These are phyloP conservation scores for Kregervanrija fluxuum DNA, from an alignment of 805 yeast genomes.

Conservation along the genomic window DNA sequence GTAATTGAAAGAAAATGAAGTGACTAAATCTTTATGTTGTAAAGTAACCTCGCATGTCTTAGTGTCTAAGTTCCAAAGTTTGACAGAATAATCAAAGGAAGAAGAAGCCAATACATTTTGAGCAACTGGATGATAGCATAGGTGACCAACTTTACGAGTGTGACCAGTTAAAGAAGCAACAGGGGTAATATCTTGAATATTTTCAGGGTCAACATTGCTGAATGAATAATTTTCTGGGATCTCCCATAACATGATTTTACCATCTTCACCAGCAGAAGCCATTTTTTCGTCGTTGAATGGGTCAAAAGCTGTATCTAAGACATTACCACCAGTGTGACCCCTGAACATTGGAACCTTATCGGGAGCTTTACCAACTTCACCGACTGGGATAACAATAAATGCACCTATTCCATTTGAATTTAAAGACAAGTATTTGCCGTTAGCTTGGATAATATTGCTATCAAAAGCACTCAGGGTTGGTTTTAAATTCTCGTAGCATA, in stretches of 20 bases:
- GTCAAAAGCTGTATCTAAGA: slow-evolving; percentile 90
- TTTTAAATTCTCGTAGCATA: slow-evolving; percentile 66
- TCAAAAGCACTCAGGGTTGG: slow-evolving; percentile 94
- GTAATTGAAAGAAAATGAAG: slow-evolving; percentile 88
- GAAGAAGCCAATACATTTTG: slow-evolving; percentile 81
- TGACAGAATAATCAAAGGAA: slow-evolving; percentile 85
- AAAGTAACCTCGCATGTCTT: slow-evolving; percentile 67
- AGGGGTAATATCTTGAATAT: slow-evolving; percentile 65
- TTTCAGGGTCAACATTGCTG: slow-evolving; percentile 44
- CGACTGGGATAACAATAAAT: slow-evolving; percentile 84
- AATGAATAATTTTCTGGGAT: slow-evolving; percentile 79
- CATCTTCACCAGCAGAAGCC: slow-evolving; percentile 77
- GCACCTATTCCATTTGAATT: slow-evolving; percentile 97
- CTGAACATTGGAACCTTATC: slow-evolving; percentile 89
- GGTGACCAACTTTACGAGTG: slow-evolving; percentile 87
- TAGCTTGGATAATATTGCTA: slow-evolving; percentile 79
- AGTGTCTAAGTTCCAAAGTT: slow-evolving; percentile 80
- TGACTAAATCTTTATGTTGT: slow-evolving; percentile 82
- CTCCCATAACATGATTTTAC: slow-evolving; percentile 77
- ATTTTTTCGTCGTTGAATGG: slow-evolving; percentile 76
- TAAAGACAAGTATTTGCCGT: slow-evolving; percentile 78
- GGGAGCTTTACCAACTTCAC: slow-evolving; percentile 86
- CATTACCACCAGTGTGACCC: slow-evolving; percentile 95
- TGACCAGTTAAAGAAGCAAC: slow-evolving; percentile 73
- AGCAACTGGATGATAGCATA: slow-evolving; percentile 84